Percentiles rank a stretch among this genome's conserved stretches.
phyloP scores from a whole-genome alignment of 2,329 filamentous ascomycete genomes.

The Phyllosticta capitalensis region DNA sequence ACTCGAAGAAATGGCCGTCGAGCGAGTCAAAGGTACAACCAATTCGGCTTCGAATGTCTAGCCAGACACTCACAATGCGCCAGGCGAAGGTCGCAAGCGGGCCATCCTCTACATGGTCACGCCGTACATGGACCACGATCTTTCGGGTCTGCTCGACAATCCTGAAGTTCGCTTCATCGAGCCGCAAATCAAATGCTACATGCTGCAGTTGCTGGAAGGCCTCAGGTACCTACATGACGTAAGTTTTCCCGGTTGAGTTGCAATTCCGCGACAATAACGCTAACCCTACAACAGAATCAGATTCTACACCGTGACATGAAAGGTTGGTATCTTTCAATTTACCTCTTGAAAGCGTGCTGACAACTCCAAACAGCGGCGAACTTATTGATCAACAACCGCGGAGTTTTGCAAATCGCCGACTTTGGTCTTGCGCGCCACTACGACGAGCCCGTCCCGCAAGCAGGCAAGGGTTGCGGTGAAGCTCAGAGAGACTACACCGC shows the following conservation, averaged over 20 bases:
- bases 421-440: conserved; percentile 93
- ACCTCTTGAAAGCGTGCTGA: conserved; percentile 5
- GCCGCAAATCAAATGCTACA: conserved; percentile 94
- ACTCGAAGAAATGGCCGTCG: conserved; percentile 93
- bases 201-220: conserved; percentile 85
- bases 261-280: conserved; percentile 19
- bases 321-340: conserved; percentile 21
- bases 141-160: conserved; percentile 95
- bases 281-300: conserved; percentile 31
- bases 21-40: conserved; percentile 51
- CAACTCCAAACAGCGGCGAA: conserved; percentile 59
- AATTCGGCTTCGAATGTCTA: conserved; percentile 54
- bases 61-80: conserved; percentile 24
- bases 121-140: conserved; percentile 97
- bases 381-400: conserved; percentile 87
- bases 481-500: conserved; percentile 87
- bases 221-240: conserved; percentile 76
- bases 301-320: conserved; percentile 99
- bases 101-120: conserved; percentile 97
- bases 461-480: conserved; percentile 72
- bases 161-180: conserved; percentile 79
- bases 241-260: conserved; percentile 12
- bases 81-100: conserved; percentile 49
- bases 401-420: conserved; percentile 91
- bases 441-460: conserved; percentile 68